A percentile compares a stretch with the other conserved stretches of the same genome.
Conservation (phyloP, 495 filamentous ascomycete genomes). For the Neurospora tetraspora region DNA sequence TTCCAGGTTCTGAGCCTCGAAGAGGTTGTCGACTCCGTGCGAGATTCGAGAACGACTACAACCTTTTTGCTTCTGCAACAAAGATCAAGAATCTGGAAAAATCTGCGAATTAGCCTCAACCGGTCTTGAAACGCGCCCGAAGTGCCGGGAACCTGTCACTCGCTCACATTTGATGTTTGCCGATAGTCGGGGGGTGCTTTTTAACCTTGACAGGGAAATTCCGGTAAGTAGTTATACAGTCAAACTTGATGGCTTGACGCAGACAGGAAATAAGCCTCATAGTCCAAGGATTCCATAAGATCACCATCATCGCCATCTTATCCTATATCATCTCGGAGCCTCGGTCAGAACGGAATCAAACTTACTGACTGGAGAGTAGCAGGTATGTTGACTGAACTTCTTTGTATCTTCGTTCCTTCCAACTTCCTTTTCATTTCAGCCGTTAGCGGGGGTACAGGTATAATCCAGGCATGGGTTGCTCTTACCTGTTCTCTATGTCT, state of each 20-base stretch:
- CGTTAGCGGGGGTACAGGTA: background rate
- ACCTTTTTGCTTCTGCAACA: background rate
- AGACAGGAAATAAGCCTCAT: background rate
- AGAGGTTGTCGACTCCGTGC: background rate
- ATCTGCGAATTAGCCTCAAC: background rate
- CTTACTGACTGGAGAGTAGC: background rate
- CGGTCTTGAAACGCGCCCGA: background rate
- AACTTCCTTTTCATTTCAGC: background rate
- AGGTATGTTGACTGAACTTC: background rate
- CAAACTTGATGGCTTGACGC: background rate
- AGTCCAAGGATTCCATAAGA: background rate
- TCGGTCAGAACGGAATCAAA: background rate
- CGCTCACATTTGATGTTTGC: background rate
- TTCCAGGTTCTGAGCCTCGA: background rate
- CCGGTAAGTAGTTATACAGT: background rate
- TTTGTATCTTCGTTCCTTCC: background rate
- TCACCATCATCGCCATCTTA: background rate
- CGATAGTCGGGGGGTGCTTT: background rate
- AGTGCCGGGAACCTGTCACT: background rate
- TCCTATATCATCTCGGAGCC: background rate
- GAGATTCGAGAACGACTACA: background rate
- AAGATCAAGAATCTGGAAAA: background rate
- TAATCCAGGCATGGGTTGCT: background rate
- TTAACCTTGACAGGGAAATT: background rate
- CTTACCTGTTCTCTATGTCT: background rate